Percentiles rank a stretch among this genome's conserved stretches.
These are phyloP conservation scores for Glomus cerebriforme DNA, from an alignment of 192 early-diverging fungal species.

Conservation along the genomic window DNA sequence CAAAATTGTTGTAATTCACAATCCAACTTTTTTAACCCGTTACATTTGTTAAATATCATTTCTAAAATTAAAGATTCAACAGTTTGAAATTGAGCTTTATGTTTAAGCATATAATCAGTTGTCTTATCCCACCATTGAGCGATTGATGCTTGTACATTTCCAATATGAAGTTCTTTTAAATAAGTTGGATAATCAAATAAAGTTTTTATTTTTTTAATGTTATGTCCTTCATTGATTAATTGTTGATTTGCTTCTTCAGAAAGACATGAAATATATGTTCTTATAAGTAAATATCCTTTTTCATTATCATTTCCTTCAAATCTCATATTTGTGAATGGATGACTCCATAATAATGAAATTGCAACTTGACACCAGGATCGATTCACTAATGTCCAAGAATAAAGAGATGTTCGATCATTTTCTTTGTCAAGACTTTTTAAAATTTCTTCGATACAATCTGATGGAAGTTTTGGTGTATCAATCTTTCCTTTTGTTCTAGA, in stretches of 20 bases:
- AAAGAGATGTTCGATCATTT: not conserved
- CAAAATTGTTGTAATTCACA: not conserved
- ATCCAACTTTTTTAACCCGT: constrained; percentile 2
- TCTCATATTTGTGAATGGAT: not conserved
- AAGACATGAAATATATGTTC: constrained; percentile 17
- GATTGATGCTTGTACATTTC: not conserved
- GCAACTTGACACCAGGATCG: not conserved
- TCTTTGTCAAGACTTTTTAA: constrained; percentile 4
- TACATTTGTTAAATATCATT: constrained; percentile 19
- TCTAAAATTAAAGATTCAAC: not conserved
- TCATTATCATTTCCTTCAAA: not conserved
- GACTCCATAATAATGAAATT: constrained; percentile 1
- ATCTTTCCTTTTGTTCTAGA: not conserved
- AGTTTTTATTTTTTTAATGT: not conserved
- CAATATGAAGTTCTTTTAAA: constrained; percentile 16
- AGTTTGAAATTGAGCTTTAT: not conserved
- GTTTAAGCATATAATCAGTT: not conserved
- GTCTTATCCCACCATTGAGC: not conserved
- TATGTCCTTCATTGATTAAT: constrained; percentile 2
- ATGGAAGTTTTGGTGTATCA: not conserved
- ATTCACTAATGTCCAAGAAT: constrained; percentile 12
- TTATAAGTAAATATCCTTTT: not conserved
- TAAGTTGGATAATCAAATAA: constrained; percentile 24
- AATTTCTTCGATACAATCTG: constrained; percentile 24
- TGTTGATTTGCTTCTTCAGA: not conserved